A percentile compares a stretch with the other conserved stretches of the same genome.
Evolutionary conservation across 148 eudicot genomes (phyloP).

Genomic region (Polygonum aviculare): DNA sequence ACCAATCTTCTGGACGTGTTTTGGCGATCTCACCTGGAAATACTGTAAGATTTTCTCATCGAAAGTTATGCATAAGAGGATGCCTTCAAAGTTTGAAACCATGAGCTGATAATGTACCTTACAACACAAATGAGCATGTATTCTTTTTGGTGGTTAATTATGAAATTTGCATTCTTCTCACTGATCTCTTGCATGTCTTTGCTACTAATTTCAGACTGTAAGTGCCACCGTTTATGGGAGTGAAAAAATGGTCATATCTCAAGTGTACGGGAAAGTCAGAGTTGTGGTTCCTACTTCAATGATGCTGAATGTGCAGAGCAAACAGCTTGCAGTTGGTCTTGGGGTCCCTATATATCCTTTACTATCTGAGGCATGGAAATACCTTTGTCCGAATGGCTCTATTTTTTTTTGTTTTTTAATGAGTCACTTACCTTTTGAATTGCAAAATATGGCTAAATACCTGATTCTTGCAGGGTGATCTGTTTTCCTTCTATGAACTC

Average conservation of each 20-base stretch:
- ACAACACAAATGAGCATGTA: neutral
- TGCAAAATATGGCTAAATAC: slow-evolving; percentile 16
- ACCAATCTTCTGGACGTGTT: slow-evolving; percentile 48
- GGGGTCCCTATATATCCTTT: slow-evolving; percentile 67
- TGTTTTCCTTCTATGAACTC: slow-evolving; percentile 84
- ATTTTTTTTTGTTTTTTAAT: neutral
- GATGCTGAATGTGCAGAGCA: slow-evolving; percentile 62
- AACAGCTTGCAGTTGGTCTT: slow-evolving; percentile 61
- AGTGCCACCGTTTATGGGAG: slow-evolving; percentile 55
- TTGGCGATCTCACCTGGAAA: slow-evolving; percentile 72
- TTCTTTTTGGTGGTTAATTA: neutral
- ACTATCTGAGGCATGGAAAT: slow-evolving; percentile 43
- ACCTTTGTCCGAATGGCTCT: neutral
- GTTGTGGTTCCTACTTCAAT: slow-evolving; percentile 72
- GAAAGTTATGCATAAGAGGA: neutral
- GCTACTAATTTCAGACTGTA: slow-evolving; percentile 31
- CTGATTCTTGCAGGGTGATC: slow-evolving; percentile 44
- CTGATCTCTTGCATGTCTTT: neutral
- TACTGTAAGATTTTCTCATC: slow-evolving; percentile 36
- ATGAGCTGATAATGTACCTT: neutral
- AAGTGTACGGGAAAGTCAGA: slow-evolving; percentile 43
- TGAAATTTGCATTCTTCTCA: neutral
- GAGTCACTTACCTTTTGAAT: slow-evolving; percentile 9
- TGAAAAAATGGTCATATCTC: slow-evolving; percentile 43
- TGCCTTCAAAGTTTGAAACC: neutral